These are phyloP conservation scores for Magnaporthiopsis poae DNA, from an alignment of 2,329 filamentous ascomycete species.

Conservation along the genomic window DNA sequence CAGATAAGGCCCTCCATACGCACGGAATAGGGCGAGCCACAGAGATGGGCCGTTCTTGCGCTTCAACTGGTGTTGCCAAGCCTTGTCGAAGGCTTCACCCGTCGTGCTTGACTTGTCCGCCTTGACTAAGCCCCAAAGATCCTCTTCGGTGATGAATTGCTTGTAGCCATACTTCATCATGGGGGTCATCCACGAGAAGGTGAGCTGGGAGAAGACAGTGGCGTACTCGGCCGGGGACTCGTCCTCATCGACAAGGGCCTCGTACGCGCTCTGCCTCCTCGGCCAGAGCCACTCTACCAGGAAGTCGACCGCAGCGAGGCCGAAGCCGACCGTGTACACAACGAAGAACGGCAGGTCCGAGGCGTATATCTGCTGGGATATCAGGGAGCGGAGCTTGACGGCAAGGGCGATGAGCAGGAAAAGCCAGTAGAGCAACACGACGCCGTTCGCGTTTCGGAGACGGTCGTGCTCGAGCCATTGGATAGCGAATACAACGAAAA, in stretches of 20 bases:
- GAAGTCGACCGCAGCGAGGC: conserved; percentile 61
- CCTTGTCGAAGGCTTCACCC: conserved; percentile 56
- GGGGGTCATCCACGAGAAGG: conserved; percentile 97
- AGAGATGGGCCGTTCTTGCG: conserved; percentile 61
- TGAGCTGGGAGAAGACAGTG: conserved; percentile 83
- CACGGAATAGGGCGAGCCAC: conserved; percentile 75
- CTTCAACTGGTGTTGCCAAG: conserved; percentile 70
- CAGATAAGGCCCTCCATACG: conserved; percentile 77
- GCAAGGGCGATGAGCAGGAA: conserved; percentile 68
- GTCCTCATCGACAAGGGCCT: conserved; percentile 47
- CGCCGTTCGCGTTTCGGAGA: conserved; percentile 73
- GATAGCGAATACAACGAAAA: conserved; percentile 64
- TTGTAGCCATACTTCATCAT: conserved; percentile 94
- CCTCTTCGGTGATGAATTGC: conserved; percentile 83
- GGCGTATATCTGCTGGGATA: conserved; percentile 64
- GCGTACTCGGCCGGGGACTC: conserved; percentile 78
- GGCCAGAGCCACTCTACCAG: conserved; percentile 76
- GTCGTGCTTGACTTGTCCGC: conserved; percentile 71
- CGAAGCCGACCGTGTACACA: conserved; percentile 62
- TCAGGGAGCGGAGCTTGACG: conserved; percentile 76
- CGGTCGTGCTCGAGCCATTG: conserved; percentile 83
- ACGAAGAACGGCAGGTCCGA: conserved; percentile 65
- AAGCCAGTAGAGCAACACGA: conserved; percentile 87
- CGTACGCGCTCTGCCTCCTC: conserved; percentile 58
- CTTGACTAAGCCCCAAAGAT: conserved; percentile 83